Percentiles rank a stretch among this genome's conserved stretches.
Evolutionary conservation across 345 rosid species (phyloP).

Genomic region (Pugionium dolabratum): DNA sequence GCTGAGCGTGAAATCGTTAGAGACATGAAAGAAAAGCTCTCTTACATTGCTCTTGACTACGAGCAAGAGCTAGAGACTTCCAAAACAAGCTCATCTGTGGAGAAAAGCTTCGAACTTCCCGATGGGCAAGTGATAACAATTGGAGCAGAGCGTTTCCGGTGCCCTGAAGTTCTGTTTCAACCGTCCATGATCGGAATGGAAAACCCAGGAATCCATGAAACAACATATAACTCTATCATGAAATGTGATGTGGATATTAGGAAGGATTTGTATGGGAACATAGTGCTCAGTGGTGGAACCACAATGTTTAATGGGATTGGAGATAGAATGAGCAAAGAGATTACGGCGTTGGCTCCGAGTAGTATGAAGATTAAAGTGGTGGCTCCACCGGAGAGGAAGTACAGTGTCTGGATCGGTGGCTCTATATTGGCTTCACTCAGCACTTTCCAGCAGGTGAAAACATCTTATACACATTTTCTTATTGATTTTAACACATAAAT

Average conservation of each 20-base stretch:
- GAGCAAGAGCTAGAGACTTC: conserved; percentile 56
- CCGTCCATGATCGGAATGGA: conserved; percentile 76
- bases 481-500: background rate
- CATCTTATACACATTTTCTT: background rate
- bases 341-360: conserved; percentile 62
- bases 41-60: conserved; percentile 66
- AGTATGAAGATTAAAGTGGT: conserved; percentile 42
- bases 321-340: conserved; percentile 78
- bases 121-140: conserved; percentile 76
- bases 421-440: conserved; percentile 75
- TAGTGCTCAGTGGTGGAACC: conserved; percentile 72
- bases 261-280: conserved; percentile 71
- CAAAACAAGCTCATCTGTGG: conserved; percentile 50
- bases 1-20: conserved; percentile 51
- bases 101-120: conserved; percentile 69
- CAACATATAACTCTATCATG: too few relatives aligned
- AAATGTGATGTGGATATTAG: conserved; percentile 69
- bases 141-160: conserved; percentile 65
- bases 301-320: conserved; percentile 73
- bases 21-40: conserved; percentile 56
- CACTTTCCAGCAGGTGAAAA: conserved; percentile 68
- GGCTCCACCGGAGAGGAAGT: conserved; percentile 78
- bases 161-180: conserved; percentile 71
- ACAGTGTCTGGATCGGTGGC: conserved; percentile 64
- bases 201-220: conserved; percentile 54